A percentile compares a stretch with the other conserved stretches of the same genome.
These are phyloP conservation scores for Starmerella bacillaris DNA, from an alignment of 805 yeast genomes.

Conservation along the genomic window DNA sequence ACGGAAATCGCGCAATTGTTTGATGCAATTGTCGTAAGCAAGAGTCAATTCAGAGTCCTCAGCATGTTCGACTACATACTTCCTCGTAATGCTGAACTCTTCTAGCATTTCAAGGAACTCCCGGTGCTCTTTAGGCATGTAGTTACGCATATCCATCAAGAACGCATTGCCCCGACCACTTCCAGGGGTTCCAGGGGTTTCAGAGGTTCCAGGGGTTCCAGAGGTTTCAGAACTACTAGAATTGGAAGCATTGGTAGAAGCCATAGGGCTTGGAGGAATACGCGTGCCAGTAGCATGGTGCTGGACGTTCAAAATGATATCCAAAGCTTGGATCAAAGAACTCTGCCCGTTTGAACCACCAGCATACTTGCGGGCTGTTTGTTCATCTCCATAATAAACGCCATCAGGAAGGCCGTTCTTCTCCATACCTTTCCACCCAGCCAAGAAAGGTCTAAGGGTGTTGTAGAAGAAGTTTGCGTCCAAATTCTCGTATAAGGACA, in stretches of 20 bases:
- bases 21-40: conserved; percentile 75
- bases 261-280: conserved; percentile 13
- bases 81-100: conserved; percentile 40
- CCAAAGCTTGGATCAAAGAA: conserved; percentile 73
- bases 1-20: conserved; percentile 73
- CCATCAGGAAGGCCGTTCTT: conserved; percentile 71
- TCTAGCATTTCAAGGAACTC: conserved; percentile 50
- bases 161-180: too few relatives aligned
- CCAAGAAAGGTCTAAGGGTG: conserved; percentile 71
- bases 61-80: conserved; percentile 35
- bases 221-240: neutral
- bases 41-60: conserved; percentile 36
- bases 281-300: conserved; percentile 64
- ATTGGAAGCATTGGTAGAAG: conserved; percentile 3
- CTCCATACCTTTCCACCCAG: conserved; percentile 89
- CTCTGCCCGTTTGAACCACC: conserved; percentile 95
- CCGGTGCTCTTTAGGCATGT: conserved; percentile 80
- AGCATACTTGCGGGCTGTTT: conserved; percentile 37
- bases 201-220: neutral
- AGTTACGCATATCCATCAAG: conserved; percentile 65
- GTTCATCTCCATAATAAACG: conserved; percentile 54
- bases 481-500: conserved; percentile 81
- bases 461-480: conserved; percentile 84
- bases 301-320: conserved; percentile 52
- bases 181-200: conserved; percentile 2